phyloP scores from a whole-genome alignment of 2,329 filamentous ascomycete species.

The Diaporthe eres region DNA sequence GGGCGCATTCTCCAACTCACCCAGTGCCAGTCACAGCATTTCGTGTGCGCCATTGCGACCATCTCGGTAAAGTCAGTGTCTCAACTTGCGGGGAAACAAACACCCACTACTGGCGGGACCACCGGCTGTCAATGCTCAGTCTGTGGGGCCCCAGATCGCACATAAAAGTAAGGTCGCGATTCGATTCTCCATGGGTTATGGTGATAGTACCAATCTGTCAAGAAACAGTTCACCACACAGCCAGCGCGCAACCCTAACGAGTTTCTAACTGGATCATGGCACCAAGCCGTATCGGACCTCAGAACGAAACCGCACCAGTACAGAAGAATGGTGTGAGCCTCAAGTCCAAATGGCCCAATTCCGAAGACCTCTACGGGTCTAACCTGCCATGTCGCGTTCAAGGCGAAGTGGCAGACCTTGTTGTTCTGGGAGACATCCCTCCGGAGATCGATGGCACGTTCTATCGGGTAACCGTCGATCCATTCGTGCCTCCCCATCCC shows the following conservation, averaged over 20 bases:
- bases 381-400: slow-evolving; percentile 41
- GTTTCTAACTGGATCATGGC: slow-evolving; percentile 1
- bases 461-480: slow-evolving; percentile 59
- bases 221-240: background rate
- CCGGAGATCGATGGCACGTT: slow-evolving; percentile 51
- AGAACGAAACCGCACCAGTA: background rate
- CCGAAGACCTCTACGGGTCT: slow-evolving; percentile 40
- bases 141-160: background rate
- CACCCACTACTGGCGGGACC: background rate
- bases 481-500: slow-evolving; percentile 51
- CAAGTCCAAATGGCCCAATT: slow-evolving; percentile 32
- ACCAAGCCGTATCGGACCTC: slow-evolving; percentile 20
- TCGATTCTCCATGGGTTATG: no score
- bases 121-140: slow-evolving; percentile 6
- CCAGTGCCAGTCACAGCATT: background rate
- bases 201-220: no score
- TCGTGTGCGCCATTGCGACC: background rate
- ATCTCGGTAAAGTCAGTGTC: background rate
- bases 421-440: slow-evolving; percentile 48
- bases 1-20: background rate
- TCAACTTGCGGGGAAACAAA: slow-evolving; percentile 28
- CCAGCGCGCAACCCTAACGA: background rate
- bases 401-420: slow-evolving; percentile 46
- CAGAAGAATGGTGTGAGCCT: slow-evolving; percentile 5
- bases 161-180: background rate